Evolutionary conservation across 2,329 filamentous ascomycete genomes (phyloP).

Genomic region (Thelonectria blattea): DNA sequence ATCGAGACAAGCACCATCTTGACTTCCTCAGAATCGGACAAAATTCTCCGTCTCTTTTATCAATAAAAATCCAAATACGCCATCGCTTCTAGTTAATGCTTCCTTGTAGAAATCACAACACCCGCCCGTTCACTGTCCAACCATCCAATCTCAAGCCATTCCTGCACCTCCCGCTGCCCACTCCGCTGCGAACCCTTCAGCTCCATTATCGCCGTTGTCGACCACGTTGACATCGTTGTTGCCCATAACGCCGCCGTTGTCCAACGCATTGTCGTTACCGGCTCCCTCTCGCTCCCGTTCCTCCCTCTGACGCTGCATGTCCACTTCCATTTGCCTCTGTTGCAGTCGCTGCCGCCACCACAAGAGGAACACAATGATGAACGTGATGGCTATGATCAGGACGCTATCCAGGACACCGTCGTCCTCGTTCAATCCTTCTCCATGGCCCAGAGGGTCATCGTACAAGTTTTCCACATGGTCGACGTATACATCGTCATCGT

Average conservation of each 20-base stretch:
- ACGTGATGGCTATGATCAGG: constrained; percentile 79
- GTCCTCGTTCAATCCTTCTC: constrained; percentile 68
- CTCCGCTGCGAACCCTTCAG: constrained; percentile 40
- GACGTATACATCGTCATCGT: too few relatives aligned
- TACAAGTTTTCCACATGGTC: constrained; percentile 48
- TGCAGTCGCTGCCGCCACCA: constrained; percentile 81
- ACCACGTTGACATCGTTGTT: constrained; percentile 34
- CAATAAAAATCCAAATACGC: constrained; percentile 37
- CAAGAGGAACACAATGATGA: constrained; percentile 75
- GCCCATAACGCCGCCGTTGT: too few relatives aligned
- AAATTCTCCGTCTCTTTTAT: constrained; percentile 15
- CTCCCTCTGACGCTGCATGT: too few relatives aligned
- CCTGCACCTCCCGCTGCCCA: constrained; percentile 48
- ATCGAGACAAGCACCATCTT: background rate
- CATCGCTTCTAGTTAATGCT: constrained; percentile 38
- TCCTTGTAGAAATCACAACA: constrained; percentile 30
- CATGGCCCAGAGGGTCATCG: constrained; percentile 62
- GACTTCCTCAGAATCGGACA: background rate
- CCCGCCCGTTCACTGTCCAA: constrained; percentile 9
- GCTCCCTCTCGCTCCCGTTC: too few relatives aligned
- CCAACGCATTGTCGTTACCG: too few relatives aligned
- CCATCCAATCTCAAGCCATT: constrained; percentile 33
- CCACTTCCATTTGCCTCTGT: constrained; percentile 52
- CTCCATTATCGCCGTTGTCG: constrained; percentile 31
- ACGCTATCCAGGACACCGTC: constrained; percentile 85